A percentile compares a stretch with the other conserved stretches of the same genome.
Conservation (phyloP, 2,329 filamentous ascomycete species). For the Trichoderma arundinaceum region DNA sequence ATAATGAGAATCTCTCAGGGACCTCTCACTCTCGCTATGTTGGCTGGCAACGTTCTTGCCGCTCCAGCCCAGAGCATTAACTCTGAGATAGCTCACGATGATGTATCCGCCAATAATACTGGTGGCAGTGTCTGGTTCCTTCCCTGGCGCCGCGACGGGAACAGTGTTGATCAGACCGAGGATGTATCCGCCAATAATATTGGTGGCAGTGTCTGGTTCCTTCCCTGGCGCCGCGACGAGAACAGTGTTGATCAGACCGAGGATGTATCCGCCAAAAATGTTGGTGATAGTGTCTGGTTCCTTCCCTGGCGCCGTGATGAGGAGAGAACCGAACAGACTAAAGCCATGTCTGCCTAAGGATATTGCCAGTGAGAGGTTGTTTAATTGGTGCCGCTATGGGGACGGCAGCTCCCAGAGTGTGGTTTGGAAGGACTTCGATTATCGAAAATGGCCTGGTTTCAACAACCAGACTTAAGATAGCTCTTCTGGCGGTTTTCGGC, state of each 20-base stretch:
- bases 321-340: not conserved
- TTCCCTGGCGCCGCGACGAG: not conserved
- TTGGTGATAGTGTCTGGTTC: too few relatives aligned
- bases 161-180: not conserved
- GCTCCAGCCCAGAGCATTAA: not conserved
- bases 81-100: not conserved
- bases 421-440: not conserved
- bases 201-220: not conserved
- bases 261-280: too few relatives aligned
- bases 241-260: too few relatives aligned
- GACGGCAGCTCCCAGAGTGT: not conserved
- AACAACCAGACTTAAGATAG: not conserved
- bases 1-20: constrained; percentile 1
- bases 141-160: not conserved
- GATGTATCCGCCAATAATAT: not conserved
- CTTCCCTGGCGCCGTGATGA: too few relatives aligned
- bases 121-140: not conserved
- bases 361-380: not conserved
- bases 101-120: not conserved
- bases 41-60: not conserved
- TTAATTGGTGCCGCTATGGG: not conserved
- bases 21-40: not conserved
- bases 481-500: not conserved
- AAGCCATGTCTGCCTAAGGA: not conserved
- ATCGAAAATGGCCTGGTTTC: not conserved